Conservation (phyloP, 164 flowering plant genomes). For the Tinospora cordifolia region DNA sequence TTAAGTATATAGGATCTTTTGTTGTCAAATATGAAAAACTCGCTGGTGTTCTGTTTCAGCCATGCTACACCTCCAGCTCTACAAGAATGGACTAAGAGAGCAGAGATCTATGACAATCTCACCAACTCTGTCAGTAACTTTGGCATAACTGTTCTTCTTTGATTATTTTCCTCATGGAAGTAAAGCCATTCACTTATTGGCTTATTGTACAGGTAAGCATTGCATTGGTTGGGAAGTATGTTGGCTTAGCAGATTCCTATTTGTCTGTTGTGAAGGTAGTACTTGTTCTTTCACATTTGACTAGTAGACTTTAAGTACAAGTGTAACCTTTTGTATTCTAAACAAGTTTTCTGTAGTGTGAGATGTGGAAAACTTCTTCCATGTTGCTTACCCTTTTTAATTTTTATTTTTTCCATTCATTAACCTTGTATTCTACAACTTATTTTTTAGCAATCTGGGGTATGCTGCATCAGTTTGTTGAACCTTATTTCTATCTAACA, state of each 20-base stretch:
- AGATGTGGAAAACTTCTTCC: too few species aligned
- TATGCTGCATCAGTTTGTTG: neutral
- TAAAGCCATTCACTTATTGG: neutral
- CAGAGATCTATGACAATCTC: conserved; percentile 78
- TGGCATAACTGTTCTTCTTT: conserved; percentile 13
- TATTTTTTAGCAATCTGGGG: neutral
- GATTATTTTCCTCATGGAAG: conserved; percentile 5
- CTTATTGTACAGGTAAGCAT: conserved; percentile 64
- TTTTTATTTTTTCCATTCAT: too few species aligned
- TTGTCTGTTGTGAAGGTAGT: conserved; percentile 86
- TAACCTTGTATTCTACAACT: too few species aligned
- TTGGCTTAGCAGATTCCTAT: conserved; percentile 86
- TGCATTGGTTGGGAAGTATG: conserved; percentile 96
- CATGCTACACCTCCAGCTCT: conserved; percentile 62
- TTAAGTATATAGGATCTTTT: conserved; percentile 5
- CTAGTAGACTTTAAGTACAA: neutral
- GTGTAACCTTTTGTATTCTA: neutral
- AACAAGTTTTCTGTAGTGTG: neutral
- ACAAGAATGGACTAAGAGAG: conserved; percentile 77
- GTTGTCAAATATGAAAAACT: conserved; percentile 10
- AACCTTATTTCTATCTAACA: neutral
- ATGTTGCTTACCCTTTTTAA: too few species aligned
- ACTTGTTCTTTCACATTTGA: neutral
- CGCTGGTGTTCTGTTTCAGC: conserved; percentile 39
- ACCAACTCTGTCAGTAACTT: conserved; percentile 54